These are phyloP conservation scores for Microascus cirrosus DNA, from an alignment of 2,329 filamentous ascomycete genomes.

Conservation along the genomic window DNA sequence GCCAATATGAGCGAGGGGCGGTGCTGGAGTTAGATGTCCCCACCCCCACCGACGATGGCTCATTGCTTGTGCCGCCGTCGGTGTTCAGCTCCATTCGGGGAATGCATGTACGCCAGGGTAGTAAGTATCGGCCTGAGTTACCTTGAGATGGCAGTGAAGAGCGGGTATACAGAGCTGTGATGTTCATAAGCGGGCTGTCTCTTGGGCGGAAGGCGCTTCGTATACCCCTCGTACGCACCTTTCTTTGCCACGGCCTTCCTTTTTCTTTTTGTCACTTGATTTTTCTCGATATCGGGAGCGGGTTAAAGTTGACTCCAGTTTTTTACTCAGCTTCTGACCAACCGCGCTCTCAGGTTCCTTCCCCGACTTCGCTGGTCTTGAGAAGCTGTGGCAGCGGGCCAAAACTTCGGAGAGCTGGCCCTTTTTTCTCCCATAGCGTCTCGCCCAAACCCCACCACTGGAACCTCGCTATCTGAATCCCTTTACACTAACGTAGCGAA, in stretches of 20 bases:
- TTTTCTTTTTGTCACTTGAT: not conserved
- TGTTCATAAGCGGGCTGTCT: not conserved
- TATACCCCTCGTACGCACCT: not conserved
- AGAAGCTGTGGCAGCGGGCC: not conserved
- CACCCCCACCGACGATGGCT: not conserved
- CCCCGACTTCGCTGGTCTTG: not conserved
- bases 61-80: not conserved
- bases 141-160: too few species aligned
- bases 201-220: not conserved
- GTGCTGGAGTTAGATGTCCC: too few species aligned
- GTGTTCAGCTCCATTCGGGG: too few species aligned
- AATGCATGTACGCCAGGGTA: not conserved
- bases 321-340: not conserved
- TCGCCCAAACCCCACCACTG: not conserved
- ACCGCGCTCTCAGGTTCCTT: too few species aligned
- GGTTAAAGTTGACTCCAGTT: not conserved
- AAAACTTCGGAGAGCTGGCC: not conserved
- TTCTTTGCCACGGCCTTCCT: not conserved
- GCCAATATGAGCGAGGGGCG: not conserved
- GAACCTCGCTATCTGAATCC: not conserved
- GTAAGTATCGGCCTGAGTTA: too few species aligned
- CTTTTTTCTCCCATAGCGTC: not conserved
- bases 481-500: not conserved
- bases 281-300: not conserved
- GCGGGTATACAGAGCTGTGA: not conserved